Evolutionary conservation across 2,329 filamentous ascomycete genomes (phyloP).

Genomic region (Phaeosphaeria sp.): DNA sequence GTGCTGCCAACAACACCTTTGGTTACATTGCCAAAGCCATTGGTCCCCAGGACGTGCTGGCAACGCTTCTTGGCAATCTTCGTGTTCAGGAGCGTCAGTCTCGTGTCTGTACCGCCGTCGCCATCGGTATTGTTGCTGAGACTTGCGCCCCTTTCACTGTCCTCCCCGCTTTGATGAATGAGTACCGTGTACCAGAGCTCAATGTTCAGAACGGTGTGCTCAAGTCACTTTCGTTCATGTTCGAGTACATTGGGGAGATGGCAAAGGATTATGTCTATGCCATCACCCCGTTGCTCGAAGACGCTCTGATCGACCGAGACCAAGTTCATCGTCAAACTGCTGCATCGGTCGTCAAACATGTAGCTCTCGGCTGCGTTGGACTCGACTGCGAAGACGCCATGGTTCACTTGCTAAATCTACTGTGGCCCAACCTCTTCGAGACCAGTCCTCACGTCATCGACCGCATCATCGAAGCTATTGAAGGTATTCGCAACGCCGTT

Average conservation of each 20-base stretch:
- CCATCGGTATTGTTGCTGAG: conserved; percentile 97
- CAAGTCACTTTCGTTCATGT: conserved; percentile 95
- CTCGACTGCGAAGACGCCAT: conserved; percentile 98
- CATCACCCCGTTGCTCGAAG: conserved; percentile 92
- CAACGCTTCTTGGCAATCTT: conserved; percentile 94
- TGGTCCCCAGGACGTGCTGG: conserved; percentile 94
- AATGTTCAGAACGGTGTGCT: conserved; percentile 99
- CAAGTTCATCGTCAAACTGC: conserved; percentile 98
- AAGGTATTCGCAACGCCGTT: conserved; percentile 91
- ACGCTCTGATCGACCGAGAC: conserved; percentile 95
- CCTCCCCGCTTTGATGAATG: conserved; percentile 98
- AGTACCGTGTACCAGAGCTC: conserved; percentile 96
- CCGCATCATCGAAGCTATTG: conserved; percentile 95
- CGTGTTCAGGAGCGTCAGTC: conserved; percentile 97
- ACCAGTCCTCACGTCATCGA: conserved; percentile 98
- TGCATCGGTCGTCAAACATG: conserved; percentile 95
- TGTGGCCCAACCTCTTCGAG: conserved; percentile 97
- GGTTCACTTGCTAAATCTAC: conserved; percentile 93
- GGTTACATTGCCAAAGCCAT: conserved; percentile 99
- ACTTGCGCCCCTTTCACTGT: conserved; percentile 98
- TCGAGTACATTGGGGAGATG: conserved; percentile 99
- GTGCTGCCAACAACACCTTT: conserved; percentile 98
- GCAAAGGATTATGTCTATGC: conserved; percentile 99
- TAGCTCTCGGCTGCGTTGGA: conserved; percentile 95
- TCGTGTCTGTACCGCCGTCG: conserved; percentile 96